A percentile compares a stretch with the other conserved stretches of the same genome.
Conservation (phyloP, 2,329 filamentous ascomycete species). For the Zymoseptoria brevis region DNA sequence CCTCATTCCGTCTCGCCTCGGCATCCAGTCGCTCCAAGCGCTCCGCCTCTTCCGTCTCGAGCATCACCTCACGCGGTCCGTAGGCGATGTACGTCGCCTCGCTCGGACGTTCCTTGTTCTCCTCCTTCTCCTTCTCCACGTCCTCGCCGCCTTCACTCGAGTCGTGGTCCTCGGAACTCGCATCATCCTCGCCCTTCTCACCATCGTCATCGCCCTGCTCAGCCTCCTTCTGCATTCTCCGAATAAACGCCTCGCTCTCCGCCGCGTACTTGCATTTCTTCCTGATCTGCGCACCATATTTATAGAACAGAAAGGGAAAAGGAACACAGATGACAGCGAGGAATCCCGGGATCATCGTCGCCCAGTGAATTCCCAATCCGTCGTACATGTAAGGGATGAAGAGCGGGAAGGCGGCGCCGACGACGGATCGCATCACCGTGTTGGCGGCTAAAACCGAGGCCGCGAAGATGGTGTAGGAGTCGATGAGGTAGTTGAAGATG, state of each 20-base stretch:
- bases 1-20: neutral
- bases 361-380: constrained; percentile 56
- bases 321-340: constrained; percentile 63
- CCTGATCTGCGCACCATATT: constrained; percentile 55
- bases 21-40: neutral
- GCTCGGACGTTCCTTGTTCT: neutral
- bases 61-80: neutral
- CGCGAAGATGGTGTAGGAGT: constrained; percentile 59
- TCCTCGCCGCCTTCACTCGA: neutral
- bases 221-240: constrained; percentile 33
- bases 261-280: constrained; percentile 62
- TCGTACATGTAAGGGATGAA: constrained; percentile 60
- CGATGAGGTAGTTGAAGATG: constrained; percentile 60
- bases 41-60: neutral
- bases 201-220: constrained; percentile 7
- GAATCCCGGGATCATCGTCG: constrained; percentile 64
- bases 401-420: constrained; percentile 71
- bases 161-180: neutral
- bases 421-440: constrained; percentile 69
- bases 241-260: constrained; percentile 56
- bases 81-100: neutral
- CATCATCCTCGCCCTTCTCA: constrained; percentile 8
- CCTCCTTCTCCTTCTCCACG: neutral
- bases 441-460: constrained; percentile 64
- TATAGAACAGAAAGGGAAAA: constrained; percentile 69